phyloP scores from a whole-genome alignment of 768 basidiomycete species.

The Cantharellus cinnabarinus region DNA sequence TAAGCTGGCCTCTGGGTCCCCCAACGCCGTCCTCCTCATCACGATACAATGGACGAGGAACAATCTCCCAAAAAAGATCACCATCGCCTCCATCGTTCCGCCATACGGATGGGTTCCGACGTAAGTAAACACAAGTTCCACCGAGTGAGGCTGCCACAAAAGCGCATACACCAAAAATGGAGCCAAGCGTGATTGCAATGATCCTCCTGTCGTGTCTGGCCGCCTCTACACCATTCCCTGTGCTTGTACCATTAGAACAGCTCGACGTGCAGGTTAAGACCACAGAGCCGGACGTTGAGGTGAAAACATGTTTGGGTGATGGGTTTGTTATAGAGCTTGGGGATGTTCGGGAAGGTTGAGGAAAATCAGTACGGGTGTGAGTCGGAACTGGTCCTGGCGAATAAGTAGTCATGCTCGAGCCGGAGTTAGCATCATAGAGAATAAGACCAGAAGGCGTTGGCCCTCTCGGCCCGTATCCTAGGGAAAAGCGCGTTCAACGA shows the following conservation, averaged over 20 bases:
- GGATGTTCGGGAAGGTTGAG: slow-evolving; percentile 10
- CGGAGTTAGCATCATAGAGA: slow-evolving; percentile 26
- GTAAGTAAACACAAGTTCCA: slow-evolving; percentile 18
- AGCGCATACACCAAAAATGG: slow-evolving; percentile 33
- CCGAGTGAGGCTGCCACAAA: slow-evolving; percentile 22
- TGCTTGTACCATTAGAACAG: slow-evolving; percentile 11
- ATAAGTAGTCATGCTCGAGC: slow-evolving; percentile 13
- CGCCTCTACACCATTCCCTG: slow-evolving; percentile 10
- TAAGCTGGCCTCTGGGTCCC: not conserved
- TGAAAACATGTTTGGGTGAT: no score
- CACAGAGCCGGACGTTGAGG: not conserved
- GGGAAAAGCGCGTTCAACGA: not conserved
- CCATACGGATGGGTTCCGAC: not conserved
- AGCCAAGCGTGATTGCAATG: slow-evolving; percentile 39
- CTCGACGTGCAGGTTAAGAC: slow-evolving; percentile 6
- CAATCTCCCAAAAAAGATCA: not conserved
- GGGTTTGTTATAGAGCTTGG: slow-evolving; percentile 2
- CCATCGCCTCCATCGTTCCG: not conserved
- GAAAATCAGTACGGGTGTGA: slow-evolving; percentile 19
- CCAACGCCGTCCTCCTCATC: not conserved
- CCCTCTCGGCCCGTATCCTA: slow-evolving; percentile 29
- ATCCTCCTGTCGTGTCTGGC: slow-evolving; percentile 3
- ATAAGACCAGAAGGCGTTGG: slow-evolving; percentile 36
- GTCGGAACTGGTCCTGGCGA: slow-evolving; percentile 13
- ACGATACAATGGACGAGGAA: not conserved